Evolutionary conservation across 1,284 basidiomycete genomes (phyloP).

Genomic region (Paramarasmius palmivorus): DNA sequence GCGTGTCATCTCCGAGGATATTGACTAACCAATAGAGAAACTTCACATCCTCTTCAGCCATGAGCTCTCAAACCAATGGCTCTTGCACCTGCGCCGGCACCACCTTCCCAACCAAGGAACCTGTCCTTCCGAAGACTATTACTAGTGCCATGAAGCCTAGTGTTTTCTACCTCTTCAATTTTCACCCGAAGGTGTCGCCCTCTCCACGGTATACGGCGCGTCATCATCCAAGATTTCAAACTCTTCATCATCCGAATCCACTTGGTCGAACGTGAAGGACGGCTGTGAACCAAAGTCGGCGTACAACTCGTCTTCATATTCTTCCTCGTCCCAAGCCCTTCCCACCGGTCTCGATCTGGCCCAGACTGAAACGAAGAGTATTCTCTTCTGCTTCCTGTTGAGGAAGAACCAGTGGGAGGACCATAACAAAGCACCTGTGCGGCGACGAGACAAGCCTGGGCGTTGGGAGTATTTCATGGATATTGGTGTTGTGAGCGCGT

Average conservation of each 20-base stretch:
- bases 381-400: conserved; percentile 90
- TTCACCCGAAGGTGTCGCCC: conserved; percentile 10
- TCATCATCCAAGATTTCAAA: conserved; percentile 20
- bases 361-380: conserved; percentile 94
- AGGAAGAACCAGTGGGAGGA: conserved; percentile 98
- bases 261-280: background rate
- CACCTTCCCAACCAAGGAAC: conserved; percentile 78
- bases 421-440: conserved; percentile 87
- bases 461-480: conserved; percentile 4
- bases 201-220: conserved; percentile 33
- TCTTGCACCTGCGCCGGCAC: conserved; percentile 71
- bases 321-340: conserved; percentile 54
- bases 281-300: background rate
- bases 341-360: conserved; percentile 72
- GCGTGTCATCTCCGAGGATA: too few species aligned
- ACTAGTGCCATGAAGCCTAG: conserved; percentile 9
- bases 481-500: background rate
- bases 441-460: conserved; percentile 26
- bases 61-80: conserved; percentile 57
- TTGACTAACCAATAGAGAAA: background rate
- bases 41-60: too few species aligned
- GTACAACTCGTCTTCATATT: conserved; percentile 24
- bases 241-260: too few species aligned
- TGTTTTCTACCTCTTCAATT: conserved; percentile 25
- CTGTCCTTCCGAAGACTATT: conserved; percentile 41